These are phyloP conservation scores for Phellinidium pouzarii DNA, from an alignment of 1,284 basidiomycete species.

Conservation along the genomic window DNA sequence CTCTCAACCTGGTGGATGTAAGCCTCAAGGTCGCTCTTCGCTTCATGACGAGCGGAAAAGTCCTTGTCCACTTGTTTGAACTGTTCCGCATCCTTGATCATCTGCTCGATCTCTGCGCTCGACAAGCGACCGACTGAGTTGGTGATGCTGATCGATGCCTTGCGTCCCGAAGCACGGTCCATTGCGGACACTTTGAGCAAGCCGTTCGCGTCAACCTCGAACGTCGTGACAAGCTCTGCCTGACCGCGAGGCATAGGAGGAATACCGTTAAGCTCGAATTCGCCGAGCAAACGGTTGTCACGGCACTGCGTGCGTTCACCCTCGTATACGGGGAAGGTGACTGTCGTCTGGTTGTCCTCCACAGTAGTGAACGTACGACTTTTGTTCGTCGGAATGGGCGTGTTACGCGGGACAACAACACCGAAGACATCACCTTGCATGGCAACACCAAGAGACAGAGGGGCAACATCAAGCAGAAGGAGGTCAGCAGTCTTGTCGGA, in stretches of 20 bases:
- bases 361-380: conserved; percentile 94
- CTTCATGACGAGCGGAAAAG: conserved; percentile 92
- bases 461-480: conserved; percentile 92
- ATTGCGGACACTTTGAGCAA: conserved; percentile 91
- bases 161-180: conserved; percentile 93
- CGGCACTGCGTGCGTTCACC: conserved; percentile 96
- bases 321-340: conserved; percentile 98
- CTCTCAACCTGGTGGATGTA: conserved; percentile 93
- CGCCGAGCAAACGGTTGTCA: conserved; percentile 93
- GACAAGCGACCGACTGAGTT: conserved; percentile 96
- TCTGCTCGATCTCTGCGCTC: conserved; percentile 91
- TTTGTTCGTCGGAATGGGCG: conserved; percentile 96
- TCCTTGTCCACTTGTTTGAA: conserved; percentile 97
- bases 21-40: conserved; percentile 92
- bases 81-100: conserved; percentile 97
- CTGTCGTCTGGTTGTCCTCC: conserved; percentile 97
- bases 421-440: conserved; percentile 98
- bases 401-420: conserved; percentile 95
- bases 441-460: conserved; percentile 94
- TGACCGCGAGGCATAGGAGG: conserved; percentile 96
- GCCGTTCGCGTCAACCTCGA: conserved; percentile 97
- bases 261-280: conserved; percentile 96
- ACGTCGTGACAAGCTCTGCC: conserved; percentile 93
- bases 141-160: conserved; percentile 93
- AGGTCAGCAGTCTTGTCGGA: conserved; percentile 95